A percentile compares a stretch with the other conserved stretches of the same genome.
These are phyloP conservation scores for Paraconiothyrium brasiliense DNA, from an alignment of 2,329 filamentous ascomycete genomes.

Conservation along the genomic window DNA sequence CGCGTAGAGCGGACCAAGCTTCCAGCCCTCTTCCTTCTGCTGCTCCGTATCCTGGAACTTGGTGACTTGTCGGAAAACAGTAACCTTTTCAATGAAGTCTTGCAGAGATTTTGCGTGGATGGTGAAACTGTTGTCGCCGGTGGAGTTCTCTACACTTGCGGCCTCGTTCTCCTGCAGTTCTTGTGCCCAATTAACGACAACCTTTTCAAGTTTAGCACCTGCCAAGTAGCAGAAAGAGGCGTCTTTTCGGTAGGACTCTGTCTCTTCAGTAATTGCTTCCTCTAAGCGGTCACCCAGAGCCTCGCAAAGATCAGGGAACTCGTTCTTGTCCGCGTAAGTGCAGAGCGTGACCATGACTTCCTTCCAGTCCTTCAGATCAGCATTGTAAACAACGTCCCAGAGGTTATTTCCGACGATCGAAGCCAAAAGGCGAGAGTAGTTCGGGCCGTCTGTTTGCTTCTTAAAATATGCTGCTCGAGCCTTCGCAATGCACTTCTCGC, in stretches of 20 bases:
- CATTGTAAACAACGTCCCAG: constrained; percentile 98
- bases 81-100: constrained; percentile 97
- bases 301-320: constrained; percentile 95
- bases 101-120: constrained; percentile 89
- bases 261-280: constrained; percentile 68
- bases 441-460: constrained; percentile 81
- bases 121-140: constrained; percentile 84
- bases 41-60: constrained; percentile 87
- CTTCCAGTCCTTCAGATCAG: constrained; percentile 92
- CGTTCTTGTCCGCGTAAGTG: constrained; percentile 89
- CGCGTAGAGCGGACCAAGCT: constrained; percentile 85
- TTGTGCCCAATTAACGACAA: constrained; percentile 90
- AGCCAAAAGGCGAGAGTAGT: constrained; percentile 88
- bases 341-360: constrained; percentile 95
- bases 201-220: constrained; percentile 96
- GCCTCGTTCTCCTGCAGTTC: constrained; percentile 88
- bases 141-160: constrained; percentile 73
- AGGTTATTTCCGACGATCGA: constrained; percentile 96
- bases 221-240: constrained; percentile 97
- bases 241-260: constrained; percentile 73
- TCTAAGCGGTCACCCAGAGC: constrained; percentile 90
- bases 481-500: constrained; percentile 91
- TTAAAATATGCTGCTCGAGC: constrained; percentile 91
- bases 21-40: constrained; percentile 80
- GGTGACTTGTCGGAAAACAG: constrained; percentile 91